Conservation (phyloP, 106 monocot species). For the Dendrobium catenatum region DNA sequence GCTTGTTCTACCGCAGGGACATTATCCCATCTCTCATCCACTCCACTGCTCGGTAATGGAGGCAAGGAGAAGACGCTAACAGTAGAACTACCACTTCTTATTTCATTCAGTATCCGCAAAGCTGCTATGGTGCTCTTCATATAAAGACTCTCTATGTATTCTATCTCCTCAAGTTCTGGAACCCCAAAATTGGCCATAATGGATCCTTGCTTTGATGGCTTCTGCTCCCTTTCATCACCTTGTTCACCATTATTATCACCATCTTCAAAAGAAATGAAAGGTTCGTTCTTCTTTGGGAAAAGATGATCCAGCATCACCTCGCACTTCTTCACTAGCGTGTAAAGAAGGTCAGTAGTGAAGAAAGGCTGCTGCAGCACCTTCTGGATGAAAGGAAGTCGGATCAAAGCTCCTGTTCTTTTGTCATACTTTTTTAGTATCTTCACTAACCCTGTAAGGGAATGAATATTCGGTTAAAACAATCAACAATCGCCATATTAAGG, state of each 20-base stretch:
- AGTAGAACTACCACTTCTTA: slow-evolving; percentile 73
- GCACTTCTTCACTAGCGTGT: slow-evolving; percentile 77
- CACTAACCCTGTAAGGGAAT: slow-evolving; percentile 46
- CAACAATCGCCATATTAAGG: neutral
- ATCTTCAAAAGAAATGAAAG: slow-evolving; percentile 12
- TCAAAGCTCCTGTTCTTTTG: slow-evolving; percentile 78
- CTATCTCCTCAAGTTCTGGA: slow-evolving; percentile 56
- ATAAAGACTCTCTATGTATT: slow-evolving; percentile 59
- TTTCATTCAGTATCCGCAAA: slow-evolving; percentile 50
- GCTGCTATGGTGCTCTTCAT: slow-evolving; percentile 82
- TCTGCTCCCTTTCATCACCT: neutral
- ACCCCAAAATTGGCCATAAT: slow-evolving; percentile 12
- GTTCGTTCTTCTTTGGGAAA: slow-evolving; percentile 30
- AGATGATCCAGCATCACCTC: slow-evolving; percentile 71
- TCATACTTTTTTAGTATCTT: slow-evolving; percentile 98
- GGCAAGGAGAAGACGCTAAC: slow-evolving; percentile 81
- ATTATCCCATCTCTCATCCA: slow-evolving; percentile 34
- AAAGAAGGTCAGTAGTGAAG: slow-evolving; percentile 77
- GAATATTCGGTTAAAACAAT: neutral
- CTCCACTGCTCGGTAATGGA: slow-evolving; percentile 36
- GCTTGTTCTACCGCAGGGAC: slow-evolving; percentile 40
- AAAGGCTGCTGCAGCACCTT: slow-evolving; percentile 83
- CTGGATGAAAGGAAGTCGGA: slow-evolving; percentile 76
- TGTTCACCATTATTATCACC: neutral
- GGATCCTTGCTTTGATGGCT: too few species aligned